Conservation (phyloP, 73 alveolate species). For the Tetrahymena elliotti region DNA sequence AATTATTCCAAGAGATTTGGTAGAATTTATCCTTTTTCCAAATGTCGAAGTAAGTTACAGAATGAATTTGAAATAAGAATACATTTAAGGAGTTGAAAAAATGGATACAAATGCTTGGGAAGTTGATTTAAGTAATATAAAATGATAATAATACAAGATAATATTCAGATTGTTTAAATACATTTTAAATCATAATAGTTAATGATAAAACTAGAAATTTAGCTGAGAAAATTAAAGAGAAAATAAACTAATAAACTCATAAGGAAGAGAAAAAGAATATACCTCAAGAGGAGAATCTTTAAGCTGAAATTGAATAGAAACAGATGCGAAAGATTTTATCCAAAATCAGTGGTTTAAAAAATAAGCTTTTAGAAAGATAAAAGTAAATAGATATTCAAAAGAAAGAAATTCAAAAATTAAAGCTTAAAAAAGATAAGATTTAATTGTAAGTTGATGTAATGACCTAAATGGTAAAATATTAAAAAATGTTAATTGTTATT, state of each 20-base stretch:
- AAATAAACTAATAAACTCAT: background rate
- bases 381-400: background rate
- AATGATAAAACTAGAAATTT: background rate
- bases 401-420: background rate
- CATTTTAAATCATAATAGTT: background rate
- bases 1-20: background rate
- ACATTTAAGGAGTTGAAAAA: background rate
- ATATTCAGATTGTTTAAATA: too few relatives aligned
- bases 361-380: background rate
- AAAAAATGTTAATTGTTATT: background rate
- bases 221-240: background rate
- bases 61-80: background rate
- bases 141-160: background rate
- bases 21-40: background rate
- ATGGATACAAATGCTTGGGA: background rate
- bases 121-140: background rate
- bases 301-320: background rate
- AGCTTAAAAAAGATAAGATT: background rate
- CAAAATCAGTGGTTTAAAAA: background rate
- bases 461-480: background rate
- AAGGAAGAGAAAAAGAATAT: background rate
- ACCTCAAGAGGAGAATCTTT: background rate
- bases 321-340: background rate
- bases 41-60: background rate
- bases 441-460: background rate